Evolutionary conservation across 2,329 filamentous ascomycete species (phyloP).

Genomic region (Penicillium griseofulvum): DNA sequence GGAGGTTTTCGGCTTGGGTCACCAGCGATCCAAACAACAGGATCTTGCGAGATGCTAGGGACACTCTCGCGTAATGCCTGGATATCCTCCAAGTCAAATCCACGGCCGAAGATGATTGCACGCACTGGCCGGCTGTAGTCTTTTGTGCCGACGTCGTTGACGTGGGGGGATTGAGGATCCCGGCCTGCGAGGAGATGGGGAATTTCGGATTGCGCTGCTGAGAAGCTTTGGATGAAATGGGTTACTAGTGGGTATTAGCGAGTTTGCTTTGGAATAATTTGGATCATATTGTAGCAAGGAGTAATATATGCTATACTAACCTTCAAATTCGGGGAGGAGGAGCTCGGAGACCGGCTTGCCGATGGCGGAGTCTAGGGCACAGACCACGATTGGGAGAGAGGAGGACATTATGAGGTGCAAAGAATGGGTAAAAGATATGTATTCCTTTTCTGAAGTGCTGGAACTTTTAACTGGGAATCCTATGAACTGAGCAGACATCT

Average conservation of each 20-base stretch:
- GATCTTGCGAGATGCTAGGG: slow-evolving; percentile 1
- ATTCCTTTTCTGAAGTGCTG: fast-evolving
- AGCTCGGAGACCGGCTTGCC: slow-evolving; percentile 18
- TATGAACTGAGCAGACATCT: neutral
- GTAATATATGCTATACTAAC: slow-evolving; percentile 3
- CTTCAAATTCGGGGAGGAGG: slow-evolving; percentile 21
- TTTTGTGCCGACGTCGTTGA: slow-evolving; percentile 26
- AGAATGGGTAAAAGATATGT: too few species aligned
- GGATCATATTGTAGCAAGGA: too few species aligned
- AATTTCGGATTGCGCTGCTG: slow-evolving; percentile 20
- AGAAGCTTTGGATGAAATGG: slow-evolving; percentile 21
- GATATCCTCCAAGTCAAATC: slow-evolving; percentile 18
- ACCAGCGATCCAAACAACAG: slow-evolving; percentile 15
- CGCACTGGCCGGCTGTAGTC: slow-evolving; percentile 25
- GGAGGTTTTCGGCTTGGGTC: slow-evolving; percentile 10
- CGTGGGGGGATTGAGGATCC: slow-evolving; percentile 17
- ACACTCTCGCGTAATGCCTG: slow-evolving; percentile 9
- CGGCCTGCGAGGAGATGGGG: slow-evolving; percentile 24
- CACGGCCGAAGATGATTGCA: slow-evolving; percentile 30
- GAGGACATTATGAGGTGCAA: slow-evolving; percentile 5
- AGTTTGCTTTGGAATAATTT: too few species aligned
- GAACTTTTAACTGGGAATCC: neutral
- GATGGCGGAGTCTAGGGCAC: slow-evolving; percentile 12
- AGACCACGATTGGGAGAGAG: slow-evolving; percentile 18
- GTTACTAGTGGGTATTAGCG: slow-evolving; percentile 14